phyloP scores from a whole-genome alignment of 148 eudicot genomes.

The Vaccinium corymbosum region DNA sequence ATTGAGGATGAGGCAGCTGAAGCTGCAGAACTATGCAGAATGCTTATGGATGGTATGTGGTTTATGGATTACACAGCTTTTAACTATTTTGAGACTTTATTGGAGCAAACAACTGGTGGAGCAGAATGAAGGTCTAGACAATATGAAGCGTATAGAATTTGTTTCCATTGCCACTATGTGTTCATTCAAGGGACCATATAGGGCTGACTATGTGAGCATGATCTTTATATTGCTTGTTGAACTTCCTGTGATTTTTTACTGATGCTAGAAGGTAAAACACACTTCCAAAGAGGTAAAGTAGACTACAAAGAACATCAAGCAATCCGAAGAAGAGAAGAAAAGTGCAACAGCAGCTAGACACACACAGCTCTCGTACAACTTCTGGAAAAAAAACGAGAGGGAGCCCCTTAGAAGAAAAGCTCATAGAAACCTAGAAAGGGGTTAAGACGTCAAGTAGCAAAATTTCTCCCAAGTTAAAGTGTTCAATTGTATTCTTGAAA shows the following conservation, averaged over 20 bases:
- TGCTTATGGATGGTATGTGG: conserved; percentile 79
- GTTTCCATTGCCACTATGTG: not conserved
- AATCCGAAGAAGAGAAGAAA: not conserved
- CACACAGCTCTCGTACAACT: not conserved
- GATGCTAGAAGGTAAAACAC: not conserved
- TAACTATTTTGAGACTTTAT: not conserved
- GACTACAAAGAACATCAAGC: not conserved
- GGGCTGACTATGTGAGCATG: not conserved
- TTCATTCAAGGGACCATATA: not conserved
- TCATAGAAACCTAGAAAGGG: not conserved
- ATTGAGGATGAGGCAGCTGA: conserved; percentile 91
- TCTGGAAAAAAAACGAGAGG: not conserved
- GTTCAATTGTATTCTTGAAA: not conserved
- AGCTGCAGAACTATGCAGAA: conserved; percentile 87
- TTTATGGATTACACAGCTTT: conserved; percentile 1
- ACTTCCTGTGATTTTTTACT: not conserved
- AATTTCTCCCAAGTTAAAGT: not conserved
- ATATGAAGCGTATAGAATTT: not conserved
- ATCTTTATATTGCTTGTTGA: not conserved
- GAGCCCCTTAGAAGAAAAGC: not conserved
- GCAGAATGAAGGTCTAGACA: not conserved
- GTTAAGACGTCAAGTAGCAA: not conserved
- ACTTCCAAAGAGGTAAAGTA: not conserved
- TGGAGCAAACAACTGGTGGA: not conserved
- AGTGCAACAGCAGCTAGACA: not conserved